Conservation (phyloP, 257 asterid genomes). For the Solanum neorickii region DNA sequence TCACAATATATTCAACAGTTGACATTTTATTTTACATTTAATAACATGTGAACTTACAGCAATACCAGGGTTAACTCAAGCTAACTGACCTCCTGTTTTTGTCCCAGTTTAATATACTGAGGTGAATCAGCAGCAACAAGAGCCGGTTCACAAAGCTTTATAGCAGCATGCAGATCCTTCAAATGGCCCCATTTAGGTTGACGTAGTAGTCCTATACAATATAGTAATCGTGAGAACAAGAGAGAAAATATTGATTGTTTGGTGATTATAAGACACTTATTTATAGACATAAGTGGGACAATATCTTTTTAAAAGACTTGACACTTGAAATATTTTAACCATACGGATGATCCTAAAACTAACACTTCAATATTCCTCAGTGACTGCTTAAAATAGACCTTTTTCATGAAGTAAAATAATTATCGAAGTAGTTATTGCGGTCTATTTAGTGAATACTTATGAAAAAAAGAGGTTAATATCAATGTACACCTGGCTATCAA, state of each 20-base stretch:
- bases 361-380: not conserved
- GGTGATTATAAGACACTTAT: not conserved
- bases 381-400: not conserved
- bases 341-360: not conserved
- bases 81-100: slow-evolving; percentile 68
- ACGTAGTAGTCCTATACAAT: slow-evolving; percentile 59
- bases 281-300: not conserved
- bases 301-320: not conserved
- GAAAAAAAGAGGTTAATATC: not conserved
- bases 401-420: not conserved
- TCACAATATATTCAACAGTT: not conserved
- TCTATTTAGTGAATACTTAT: not conserved
- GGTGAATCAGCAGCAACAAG: slow-evolving; percentile 64
- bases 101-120: slow-evolving; percentile 73
- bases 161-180: slow-evolving; percentile 82
- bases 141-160: slow-evolving; percentile 94
- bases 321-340: not conserved
- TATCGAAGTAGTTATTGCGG: not conserved
- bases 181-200: slow-evolving; percentile 97
- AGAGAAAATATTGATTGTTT: not conserved
- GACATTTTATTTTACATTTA: not conserved
- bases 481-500: not conserved
- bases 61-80: not conserved
- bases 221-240: not conserved
- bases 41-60: not conserved